Conservation (phyloP, 2,329 filamentous ascomycete genomes). For the Diaporthe batatas region DNA sequence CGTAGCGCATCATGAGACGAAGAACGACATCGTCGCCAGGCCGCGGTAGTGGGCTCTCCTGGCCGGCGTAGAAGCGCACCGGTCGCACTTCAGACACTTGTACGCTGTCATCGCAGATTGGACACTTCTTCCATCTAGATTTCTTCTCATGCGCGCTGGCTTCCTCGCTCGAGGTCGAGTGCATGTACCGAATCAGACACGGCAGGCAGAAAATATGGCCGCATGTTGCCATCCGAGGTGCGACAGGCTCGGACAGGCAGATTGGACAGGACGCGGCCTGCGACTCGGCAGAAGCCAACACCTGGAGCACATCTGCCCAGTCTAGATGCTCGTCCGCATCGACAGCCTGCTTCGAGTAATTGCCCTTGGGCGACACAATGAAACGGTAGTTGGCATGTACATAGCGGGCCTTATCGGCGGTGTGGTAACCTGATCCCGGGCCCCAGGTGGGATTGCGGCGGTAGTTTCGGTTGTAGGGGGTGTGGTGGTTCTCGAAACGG, state of each 20-base stretch:
- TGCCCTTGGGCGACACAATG: slow-evolving; percentile 85
- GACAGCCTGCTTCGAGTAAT: slow-evolving; percentile 83
- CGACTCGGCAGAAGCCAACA: slow-evolving; percentile 90
- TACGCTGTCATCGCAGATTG: slow-evolving; percentile 94
- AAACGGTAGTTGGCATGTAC: slow-evolving; percentile 98
- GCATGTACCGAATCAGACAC: slow-evolving; percentile 96
- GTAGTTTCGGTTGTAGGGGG: slow-evolving; percentile 67
- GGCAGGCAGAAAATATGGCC: slow-evolving; percentile 97
- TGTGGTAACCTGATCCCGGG: slow-evolving; percentile 88
- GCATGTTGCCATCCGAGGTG: slow-evolving; percentile 95
- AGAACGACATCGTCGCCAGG: slow-evolving; percentile 92
- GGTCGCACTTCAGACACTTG: slow-evolving; percentile 91
- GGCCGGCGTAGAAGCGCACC: slow-evolving; percentile 90
- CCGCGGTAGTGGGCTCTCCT: slow-evolving; percentile 83
- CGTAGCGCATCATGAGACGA: slow-evolving; percentile 83
- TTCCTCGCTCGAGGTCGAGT: slow-evolving; percentile 80
- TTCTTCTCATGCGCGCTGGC: slow-evolving; percentile 58
- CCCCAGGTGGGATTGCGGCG: slow-evolving; percentile 85
- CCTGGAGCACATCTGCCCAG: slow-evolving; percentile 91
- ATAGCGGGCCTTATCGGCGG: slow-evolving; percentile 89
- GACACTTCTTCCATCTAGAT: slow-evolving; percentile 91
- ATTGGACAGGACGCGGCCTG: slow-evolving; percentile 93
- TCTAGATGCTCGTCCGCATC: slow-evolving; percentile 92
- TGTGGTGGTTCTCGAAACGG: slow-evolving; percentile 67
- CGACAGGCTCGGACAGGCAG: slow-evolving; percentile 91